Base-by-base conservation (phyloP, 495 filamentous ascomycete species). In the Podospora didyma region DNA sequence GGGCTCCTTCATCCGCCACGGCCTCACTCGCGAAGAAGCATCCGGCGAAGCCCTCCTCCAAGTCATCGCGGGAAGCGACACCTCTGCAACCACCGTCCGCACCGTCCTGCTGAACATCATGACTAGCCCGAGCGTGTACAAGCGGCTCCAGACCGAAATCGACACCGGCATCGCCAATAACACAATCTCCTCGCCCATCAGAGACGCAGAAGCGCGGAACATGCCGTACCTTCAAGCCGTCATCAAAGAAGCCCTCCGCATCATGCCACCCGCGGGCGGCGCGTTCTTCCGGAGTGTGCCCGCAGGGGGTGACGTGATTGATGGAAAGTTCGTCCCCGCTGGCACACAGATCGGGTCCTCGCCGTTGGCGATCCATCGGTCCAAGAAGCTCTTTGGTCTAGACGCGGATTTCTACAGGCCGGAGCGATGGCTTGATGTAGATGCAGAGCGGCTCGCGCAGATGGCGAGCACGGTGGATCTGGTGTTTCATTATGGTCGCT, bases 61-160 rank as follows among this genome's bases (percentile, higher is more conserved):
- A 59, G 72, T 74, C 28, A 67, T 86, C 3, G 86, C 86, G 0
- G 85, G 84, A 7, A 79, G 82, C 5, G 86, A 88, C 54, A 87
- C 85, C 16, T 84, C 83, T 0, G 79, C 82, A 0, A 83, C 82
- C 1, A 75, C 78, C 12, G 77, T 87, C 59, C 76, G 78, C 47
- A 73, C 70, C 2, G 68, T 81, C 45, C 69, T 87, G 49, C 63
- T 76, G 31, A 78, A 81, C 58, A 64, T 87, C 31, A 61, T 85
- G 9, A 62, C 67, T 16, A 67, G 74, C 34, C 67, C 68, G 1
- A 41, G 52, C 0, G 70, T 74, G 0, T 85, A 84, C 58, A 65
- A 72, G 11, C 76, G 72, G 26, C 69, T 88, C 51, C 77, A 84
- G 71, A 65, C 63, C 3, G 86, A 88, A 57, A 81, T 88, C 50